Percentiles rank a stretch among this genome's conserved stretches.
phyloP scores from a whole-genome alignment of 352 stramenopile species.

The Globisporangium cederbergense region DNA sequence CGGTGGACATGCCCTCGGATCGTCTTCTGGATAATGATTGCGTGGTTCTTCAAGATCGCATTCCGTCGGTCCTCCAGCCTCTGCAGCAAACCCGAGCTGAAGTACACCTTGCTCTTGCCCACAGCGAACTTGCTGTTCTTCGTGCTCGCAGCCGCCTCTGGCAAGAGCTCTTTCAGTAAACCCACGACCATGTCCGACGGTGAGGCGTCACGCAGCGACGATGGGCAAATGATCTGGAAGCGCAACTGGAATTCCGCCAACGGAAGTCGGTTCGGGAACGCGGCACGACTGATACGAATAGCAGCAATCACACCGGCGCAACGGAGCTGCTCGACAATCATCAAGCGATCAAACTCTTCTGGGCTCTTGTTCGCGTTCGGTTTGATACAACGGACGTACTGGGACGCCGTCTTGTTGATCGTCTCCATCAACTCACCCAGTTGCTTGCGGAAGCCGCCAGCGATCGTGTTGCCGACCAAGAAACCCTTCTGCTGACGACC shows the following conservation, averaged over 20 bases:
- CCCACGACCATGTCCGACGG: conserved; percentile 70
- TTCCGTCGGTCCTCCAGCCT: conserved; percentile 86
- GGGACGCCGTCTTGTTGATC: conserved; percentile 84
- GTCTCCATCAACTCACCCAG: conserved; percentile 83
- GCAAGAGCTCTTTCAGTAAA: conserved; percentile 67
- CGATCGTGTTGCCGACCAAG: conserved; percentile 79
- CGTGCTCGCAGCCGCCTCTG: conserved; percentile 53
- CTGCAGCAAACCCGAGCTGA: conserved; percentile 89
- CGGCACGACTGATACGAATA: conserved; percentile 84
- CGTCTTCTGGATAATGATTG: conserved; percentile 74
- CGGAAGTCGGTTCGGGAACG: conserved; percentile 90
- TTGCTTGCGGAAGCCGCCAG: conserved; percentile 83
- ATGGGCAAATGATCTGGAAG: conserved; percentile 84
- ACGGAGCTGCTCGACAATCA: conserved; percentile 88
- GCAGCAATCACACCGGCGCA: conserved; percentile 89
- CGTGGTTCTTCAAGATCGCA: conserved; percentile 66
- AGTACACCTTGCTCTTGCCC: conserved; percentile 81
- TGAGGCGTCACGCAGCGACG: conserved; percentile 46
- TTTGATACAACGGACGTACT: conserved; percentile 91
- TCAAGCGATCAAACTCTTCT: conserved; percentile 76
- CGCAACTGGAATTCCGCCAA: conserved; percentile 82
- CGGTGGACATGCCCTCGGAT: conserved; percentile 59
- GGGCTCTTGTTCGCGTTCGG: conserved; percentile 88
- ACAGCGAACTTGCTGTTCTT: conserved; percentile 82
- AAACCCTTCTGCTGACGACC: conserved; percentile 68